phyloP scores from a whole-genome alignment of 1,284 basidiomycete genomes.

The Trichosporon coremiiforme region DNA sequence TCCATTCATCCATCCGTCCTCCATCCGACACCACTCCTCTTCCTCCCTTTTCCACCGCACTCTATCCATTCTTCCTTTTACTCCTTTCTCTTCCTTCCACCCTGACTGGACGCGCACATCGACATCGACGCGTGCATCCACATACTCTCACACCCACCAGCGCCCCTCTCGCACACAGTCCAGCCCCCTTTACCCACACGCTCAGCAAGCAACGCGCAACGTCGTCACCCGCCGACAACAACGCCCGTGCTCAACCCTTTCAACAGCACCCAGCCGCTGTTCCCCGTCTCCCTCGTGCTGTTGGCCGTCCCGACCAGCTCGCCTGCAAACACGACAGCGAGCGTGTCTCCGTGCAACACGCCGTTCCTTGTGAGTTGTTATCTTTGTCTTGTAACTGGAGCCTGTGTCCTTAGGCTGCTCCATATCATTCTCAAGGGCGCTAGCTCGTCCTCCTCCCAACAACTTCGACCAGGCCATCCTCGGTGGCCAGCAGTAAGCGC shows the following conservation, averaged over 20 bases:
- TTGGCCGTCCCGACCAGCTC: background rate
- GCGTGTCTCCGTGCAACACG: constrained; percentile 4
- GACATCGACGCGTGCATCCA: constrained; percentile 6
- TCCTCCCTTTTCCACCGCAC: constrained; percentile 4
- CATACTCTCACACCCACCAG: background rate
- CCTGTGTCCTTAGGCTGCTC: constrained; percentile 21
- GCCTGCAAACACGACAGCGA: constrained; percentile 18
- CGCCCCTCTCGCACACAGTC: constrained; percentile 7
- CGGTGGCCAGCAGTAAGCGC: background rate
- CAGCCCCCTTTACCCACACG: background rate
- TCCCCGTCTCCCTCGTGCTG: background rate
- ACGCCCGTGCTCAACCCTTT: background rate
- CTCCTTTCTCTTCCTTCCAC: background rate
- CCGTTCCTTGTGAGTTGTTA: constrained; percentile 29
- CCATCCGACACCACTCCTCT: constrained; percentile 11
- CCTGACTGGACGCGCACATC: background rate
- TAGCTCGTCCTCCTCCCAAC: background rate
- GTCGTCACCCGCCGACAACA: background rate
- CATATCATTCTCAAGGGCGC: background rate
- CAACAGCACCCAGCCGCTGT: constrained; percentile 1
- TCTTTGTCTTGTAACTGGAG: constrained; percentile 26
- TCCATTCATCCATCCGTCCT: constrained; percentile 1
- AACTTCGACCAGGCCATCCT: background rate
- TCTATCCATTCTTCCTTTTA: background rate
- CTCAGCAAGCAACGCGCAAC: constrained; percentile 1